These are phyloP conservation scores for Arthroderma uncinatum DNA, from an alignment of 2,329 filamentous ascomycete species.

Conservation along the genomic window DNA sequence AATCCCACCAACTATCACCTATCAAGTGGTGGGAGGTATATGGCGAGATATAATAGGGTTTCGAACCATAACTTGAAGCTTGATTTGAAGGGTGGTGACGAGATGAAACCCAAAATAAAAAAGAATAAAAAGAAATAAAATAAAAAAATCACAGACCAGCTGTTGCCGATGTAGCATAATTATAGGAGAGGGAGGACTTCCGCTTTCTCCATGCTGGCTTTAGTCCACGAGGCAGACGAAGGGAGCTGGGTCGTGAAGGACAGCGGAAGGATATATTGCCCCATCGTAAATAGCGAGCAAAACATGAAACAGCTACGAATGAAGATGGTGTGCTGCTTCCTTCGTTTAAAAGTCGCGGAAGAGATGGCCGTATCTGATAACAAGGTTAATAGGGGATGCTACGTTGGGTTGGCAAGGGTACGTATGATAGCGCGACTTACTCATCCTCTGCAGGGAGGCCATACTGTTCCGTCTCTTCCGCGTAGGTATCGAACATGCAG, in stretches of 20 bases:
- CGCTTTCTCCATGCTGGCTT: neutral
- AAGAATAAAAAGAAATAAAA: neutral
- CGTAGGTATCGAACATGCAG: constrained; percentile 95
- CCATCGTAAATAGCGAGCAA: neutral
- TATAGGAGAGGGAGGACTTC: neutral
- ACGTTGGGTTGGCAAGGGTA: neutral
- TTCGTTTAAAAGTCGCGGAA: constrained; percentile 61
- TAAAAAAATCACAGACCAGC: constrained; percentile 7
- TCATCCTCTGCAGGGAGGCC: constrained; percentile 68
- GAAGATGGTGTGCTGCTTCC: neutral
- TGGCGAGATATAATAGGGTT: neutral
- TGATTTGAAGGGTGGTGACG: neutral
- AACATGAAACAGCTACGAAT: neutral
- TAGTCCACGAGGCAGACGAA: neutral
- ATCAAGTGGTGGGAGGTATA: neutral
- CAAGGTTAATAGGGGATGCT: constrained; percentile 2
- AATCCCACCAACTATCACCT: neutral
- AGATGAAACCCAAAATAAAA: neutral
- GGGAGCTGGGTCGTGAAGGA: too few species aligned
- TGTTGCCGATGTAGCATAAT: constrained; percentile 1
- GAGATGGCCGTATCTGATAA: constrained; percentile 55
- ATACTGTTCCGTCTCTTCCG: constrained; percentile 91
- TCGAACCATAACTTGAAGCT: neutral
- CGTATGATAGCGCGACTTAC: constrained; percentile 48
- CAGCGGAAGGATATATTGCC: neutral